phyloP scores from a whole-genome alignment of 164 flowering plant genomes.

The Nelumbo lutea region DNA sequence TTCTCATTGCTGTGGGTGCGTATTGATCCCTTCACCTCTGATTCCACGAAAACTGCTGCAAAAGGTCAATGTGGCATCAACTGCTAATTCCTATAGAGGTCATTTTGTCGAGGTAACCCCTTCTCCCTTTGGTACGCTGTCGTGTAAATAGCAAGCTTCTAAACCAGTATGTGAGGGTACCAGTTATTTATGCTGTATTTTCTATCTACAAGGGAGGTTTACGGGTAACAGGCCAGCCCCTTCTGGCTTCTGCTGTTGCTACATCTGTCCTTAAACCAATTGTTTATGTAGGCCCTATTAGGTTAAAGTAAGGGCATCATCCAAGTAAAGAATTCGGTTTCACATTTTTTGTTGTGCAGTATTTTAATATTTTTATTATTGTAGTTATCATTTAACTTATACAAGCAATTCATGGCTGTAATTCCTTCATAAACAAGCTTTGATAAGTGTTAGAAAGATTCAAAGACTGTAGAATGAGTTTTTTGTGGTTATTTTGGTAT shows the following conservation, averaged over 20 bases:
- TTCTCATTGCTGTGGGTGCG: constrained; percentile 96
- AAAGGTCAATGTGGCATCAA: constrained; percentile 73
- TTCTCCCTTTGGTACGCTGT: constrained; percentile 8
- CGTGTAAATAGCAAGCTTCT: constrained; percentile 30
- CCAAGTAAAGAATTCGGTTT: background rate
- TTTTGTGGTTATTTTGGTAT: no score
- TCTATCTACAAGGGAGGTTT: background rate
- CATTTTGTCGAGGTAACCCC: constrained; percentile 9
- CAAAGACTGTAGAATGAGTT: no score
- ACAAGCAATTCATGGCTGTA: constrained; percentile 7
- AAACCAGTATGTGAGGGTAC: constrained; percentile 4
- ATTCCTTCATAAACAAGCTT: background rate
- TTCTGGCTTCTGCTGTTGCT: background rate
- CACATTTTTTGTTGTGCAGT: constrained; percentile 9
- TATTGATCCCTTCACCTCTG: constrained; percentile 73
- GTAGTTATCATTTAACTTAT: constrained; percentile 11
- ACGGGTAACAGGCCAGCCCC: background rate
- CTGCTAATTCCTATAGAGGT: constrained; percentile 32
- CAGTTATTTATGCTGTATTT: constrained; percentile 11
- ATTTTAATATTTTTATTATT: constrained; percentile 12
- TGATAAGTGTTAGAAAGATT: no score
- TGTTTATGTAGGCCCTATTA: constrained; percentile 5
- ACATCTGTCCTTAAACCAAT: background rate
- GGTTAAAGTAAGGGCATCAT: constrained; percentile 2
- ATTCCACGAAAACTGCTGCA: constrained; percentile 31